These are phyloP conservation scores for Wickerhamomyces pijperi DNA, from an alignment of 805 yeast genomes.

Conservation along the genomic window DNA sequence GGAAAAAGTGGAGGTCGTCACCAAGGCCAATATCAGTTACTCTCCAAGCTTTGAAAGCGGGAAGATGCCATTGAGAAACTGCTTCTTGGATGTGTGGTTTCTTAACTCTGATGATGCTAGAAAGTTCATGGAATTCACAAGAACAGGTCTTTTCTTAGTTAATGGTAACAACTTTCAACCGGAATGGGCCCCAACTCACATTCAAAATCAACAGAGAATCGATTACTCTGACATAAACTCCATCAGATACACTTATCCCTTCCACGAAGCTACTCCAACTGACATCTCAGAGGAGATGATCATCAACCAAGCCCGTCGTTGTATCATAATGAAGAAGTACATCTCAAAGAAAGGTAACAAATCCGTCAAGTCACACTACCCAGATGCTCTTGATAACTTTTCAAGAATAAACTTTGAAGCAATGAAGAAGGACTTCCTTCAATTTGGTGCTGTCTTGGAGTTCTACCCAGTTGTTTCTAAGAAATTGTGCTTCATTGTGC, in stretches of 20 bases:
- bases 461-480: constrained; percentile 57
- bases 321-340: constrained; percentile 35
- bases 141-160: constrained; percentile 42
- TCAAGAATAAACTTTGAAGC: constrained; percentile 34
- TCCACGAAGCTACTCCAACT: constrained; percentile 10
- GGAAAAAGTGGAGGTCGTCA: constrained; percentile 28
- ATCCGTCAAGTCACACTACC: constrained; percentile 19
- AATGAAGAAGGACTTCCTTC: constrained; percentile 36
- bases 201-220: background rate
- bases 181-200: constrained; percentile 28
- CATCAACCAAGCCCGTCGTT: constrained; percentile 41
- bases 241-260: background rate
- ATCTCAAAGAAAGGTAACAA: constrained; percentile 14
- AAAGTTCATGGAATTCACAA: constrained; percentile 38
- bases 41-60: constrained; percentile 3
- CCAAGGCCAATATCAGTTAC: constrained; percentile 10
- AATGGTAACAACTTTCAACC: constrained; percentile 44
- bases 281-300: constrained; percentile 21
- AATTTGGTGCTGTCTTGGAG: constrained; percentile 51
- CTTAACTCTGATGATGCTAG: constrained; percentile 40
- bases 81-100: constrained; percentile 37
- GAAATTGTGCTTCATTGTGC: constrained; percentile 49
- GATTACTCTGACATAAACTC: constrained; percentile 1
- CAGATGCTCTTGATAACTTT: constrained; percentile 31
- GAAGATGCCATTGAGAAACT: constrained; percentile 15